A percentile compares a stretch with the other conserved stretches of the same genome.
Conservation (phyloP, 495 filamentous ascomycete species). For the Aspergillus asperescens region DNA sequence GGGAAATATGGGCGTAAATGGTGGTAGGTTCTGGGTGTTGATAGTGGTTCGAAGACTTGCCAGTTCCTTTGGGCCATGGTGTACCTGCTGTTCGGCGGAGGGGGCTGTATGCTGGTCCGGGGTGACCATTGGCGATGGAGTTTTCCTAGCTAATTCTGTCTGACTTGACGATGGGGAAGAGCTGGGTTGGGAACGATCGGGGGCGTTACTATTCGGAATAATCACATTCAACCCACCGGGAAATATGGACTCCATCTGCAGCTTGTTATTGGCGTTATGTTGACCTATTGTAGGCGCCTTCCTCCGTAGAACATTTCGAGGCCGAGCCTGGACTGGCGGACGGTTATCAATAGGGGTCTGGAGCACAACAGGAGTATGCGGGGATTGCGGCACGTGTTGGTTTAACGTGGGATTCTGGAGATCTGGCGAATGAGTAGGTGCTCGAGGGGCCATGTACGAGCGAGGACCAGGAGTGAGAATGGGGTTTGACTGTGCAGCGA, state of each 20-base stretch:
- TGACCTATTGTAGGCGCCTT: conserved; percentile 40
- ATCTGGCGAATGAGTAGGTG: conserved; percentile 20
- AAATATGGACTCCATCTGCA: not conserved
- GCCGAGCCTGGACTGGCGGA: conserved; percentile 20
- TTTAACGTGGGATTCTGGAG: conserved; percentile 9
- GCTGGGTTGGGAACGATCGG: conserved; percentile 10
- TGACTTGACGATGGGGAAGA: conserved; percentile 3
- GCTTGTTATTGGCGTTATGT: conserved; percentile 23
- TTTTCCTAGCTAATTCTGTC: conserved; percentile 2
- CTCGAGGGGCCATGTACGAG: conserved; percentile 31
- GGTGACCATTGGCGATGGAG: conserved; percentile 7
- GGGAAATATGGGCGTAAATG: conserved; percentile 59
- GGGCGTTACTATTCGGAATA: conserved; percentile 25
- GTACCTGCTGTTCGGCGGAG: conserved; percentile 17
- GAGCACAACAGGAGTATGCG: conserved; percentile 15
- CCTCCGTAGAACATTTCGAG: conserved; percentile 41
- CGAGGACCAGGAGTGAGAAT: conserved; percentile 23
- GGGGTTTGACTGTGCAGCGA: conserved; percentile 21
- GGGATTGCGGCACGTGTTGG: conserved; percentile 18
- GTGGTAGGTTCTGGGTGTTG: conserved; percentile 56
- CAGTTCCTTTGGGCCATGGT: conserved; percentile 35
- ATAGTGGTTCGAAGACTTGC: conserved; percentile 42
- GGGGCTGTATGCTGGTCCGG: conserved; percentile 14
- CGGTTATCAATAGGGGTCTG: conserved; percentile 12
- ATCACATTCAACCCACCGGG: conserved; percentile 34